These are phyloP conservation scores for Acacia confusa DNA, from an alignment of 306 rosid genomes.

Conservation along the genomic window DNA sequence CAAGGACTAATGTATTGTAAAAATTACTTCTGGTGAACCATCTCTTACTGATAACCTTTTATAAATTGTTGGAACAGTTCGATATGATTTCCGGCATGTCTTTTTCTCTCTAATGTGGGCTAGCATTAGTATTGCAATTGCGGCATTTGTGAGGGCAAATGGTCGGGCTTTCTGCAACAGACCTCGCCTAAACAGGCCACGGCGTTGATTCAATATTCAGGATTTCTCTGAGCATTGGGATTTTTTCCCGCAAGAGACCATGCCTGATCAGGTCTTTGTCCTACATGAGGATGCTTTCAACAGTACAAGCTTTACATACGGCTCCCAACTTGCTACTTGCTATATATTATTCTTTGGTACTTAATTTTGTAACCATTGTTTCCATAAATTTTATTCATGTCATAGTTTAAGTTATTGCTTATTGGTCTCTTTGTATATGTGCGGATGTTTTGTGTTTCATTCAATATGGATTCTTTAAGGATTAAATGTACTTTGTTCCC, in stretches of 20 bases:
- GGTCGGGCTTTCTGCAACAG: conserved; percentile 83
- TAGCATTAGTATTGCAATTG: conserved; percentile 65
- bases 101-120: conserved; percentile 80
- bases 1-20: too few species aligned
- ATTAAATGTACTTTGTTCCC: too few species aligned
- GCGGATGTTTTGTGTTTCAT: background rate
- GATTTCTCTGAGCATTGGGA: background rate
- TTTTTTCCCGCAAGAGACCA: conserved; percentile 14
- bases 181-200: conserved; percentile 73
- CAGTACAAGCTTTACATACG: conserved; percentile 21
- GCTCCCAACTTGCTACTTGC: conserved; percentile 26
- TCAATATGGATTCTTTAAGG: background rate
- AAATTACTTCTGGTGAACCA: too few species aligned
- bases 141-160: conserved; percentile 74
- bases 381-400: conserved; percentile 26
- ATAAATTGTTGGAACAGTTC: conserved; percentile 45
- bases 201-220: conserved; percentile 34
- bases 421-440: conserved; percentile 26
- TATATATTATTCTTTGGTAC: conserved; percentile 33
- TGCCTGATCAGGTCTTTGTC: conserved; percentile 8
- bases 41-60: background rate
- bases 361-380: conserved; percentile 28
- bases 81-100: conserved; percentile 66
- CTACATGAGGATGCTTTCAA: conserved; percentile 22
- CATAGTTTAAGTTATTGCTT: conserved; percentile 12